Percentiles rank a stretch among this genome's conserved stretches.
These are phyloP conservation scores for Phytophthora megakarya DNA, from an alignment of 352 stramenopile species.

Conservation along the genomic window DNA sequence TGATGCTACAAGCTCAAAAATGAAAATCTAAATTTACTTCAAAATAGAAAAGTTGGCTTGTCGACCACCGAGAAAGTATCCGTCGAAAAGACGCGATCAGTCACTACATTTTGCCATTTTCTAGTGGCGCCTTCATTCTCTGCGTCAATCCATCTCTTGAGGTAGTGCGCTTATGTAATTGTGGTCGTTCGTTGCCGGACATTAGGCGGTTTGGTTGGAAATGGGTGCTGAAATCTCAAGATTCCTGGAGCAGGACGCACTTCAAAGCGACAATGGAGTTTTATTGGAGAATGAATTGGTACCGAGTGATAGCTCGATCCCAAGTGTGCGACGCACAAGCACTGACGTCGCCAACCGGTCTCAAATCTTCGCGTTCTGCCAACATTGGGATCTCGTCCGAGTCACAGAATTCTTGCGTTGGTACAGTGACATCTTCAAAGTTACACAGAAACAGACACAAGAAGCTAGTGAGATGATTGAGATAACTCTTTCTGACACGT, in stretches of 20 bases:
- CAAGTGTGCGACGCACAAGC: constrained; percentile 38
- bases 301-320: background rate
- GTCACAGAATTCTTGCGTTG: constrained; percentile 64
- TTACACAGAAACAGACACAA: constrained; percentile 17
- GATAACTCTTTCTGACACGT: constrained; percentile 35
- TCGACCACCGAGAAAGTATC: constrained; percentile 33
- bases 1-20: no score
- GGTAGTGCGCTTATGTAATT: background rate
- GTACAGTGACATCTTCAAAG: constrained; percentile 50
- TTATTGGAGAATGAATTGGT: constrained; percentile 37
- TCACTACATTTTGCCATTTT: background rate
- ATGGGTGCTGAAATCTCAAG: constrained; percentile 57
- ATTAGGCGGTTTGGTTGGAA: background rate
- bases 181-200: background rate
- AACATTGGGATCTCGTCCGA: constrained; percentile 58
- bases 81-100: constrained; percentile 27
- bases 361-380: constrained; percentile 63
- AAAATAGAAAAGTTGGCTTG: no score
- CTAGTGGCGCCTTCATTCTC: no score
- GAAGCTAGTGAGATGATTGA: background rate
- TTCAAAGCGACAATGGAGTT: constrained; percentile 48
- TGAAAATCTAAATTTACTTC: no score
- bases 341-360: constrained; percentile 49
- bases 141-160: background rate
- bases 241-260: constrained; percentile 47